phyloP scores from a whole-genome alignment of 345 rosid species.

The Boechera stricta region DNA sequence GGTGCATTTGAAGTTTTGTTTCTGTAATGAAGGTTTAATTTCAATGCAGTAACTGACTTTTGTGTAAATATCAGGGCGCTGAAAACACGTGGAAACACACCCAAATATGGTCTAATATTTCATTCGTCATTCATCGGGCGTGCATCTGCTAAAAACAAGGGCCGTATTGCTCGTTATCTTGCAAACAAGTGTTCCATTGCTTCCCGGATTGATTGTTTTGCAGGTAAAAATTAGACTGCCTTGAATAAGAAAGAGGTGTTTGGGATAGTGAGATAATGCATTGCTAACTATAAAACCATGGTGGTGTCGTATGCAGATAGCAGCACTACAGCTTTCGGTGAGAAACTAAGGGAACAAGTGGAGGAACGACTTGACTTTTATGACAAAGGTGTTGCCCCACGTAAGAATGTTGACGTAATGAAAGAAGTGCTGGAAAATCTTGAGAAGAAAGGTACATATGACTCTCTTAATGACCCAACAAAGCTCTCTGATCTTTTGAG shows the following conservation, averaged over 20 bases:
- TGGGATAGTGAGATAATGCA: background rate
- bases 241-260: background rate
- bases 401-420: constrained; percentile 96
- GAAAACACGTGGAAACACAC: constrained; percentile 97
- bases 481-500: constrained; percentile 8
- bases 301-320: constrained; percentile 53
- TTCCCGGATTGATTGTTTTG: constrained; percentile 88
- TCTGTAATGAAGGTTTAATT: background rate
- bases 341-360: constrained; percentile 91
- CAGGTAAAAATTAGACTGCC: constrained; percentile 53
- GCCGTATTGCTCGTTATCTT: constrained; percentile 94
- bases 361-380: constrained; percentile 91
- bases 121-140: constrained; percentile 94
- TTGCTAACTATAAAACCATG: background rate
- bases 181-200: constrained; percentile 98
- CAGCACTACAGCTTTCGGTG: constrained; percentile 71
- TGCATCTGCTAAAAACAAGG: constrained; percentile 89
- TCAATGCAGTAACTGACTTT: constrained; percentile 1
- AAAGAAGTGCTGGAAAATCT: constrained; percentile 66
- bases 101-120: constrained; percentile 92
- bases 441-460: constrained; percentile 56
- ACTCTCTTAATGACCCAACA: constrained; percentile 15
- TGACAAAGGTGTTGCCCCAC: constrained; percentile 95
- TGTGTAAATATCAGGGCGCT: constrained; percentile 62
- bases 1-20: constrained; percentile 48